Base-by-base conservation (phyloP, 306 rosid species). In the Ochetophila trinervis region DNA sequence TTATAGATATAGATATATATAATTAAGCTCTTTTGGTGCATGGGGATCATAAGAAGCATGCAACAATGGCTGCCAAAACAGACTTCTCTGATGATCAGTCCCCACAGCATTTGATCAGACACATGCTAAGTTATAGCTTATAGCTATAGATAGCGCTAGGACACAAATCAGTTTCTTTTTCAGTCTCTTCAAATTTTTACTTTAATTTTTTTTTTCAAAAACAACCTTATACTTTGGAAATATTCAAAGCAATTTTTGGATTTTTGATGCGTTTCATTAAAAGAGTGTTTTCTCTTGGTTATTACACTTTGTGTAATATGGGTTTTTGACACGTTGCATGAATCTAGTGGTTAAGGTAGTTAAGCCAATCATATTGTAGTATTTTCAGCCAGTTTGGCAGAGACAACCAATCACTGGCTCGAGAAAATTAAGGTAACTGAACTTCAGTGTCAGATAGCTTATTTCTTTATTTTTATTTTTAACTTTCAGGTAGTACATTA, bases 361-460 rank as follows among this genome's bases (percentile, higher is more conserved):
- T 19, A 22, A 74, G 49, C 81, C 79, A 74, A 75, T 82, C 71
- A 71, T 72, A 67, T 40, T 60, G 53, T 40, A 11, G 76, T 53
- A 61, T 71, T 60, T 63, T 54, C 71, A 66, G 86, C 74, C 76
- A 67, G 66, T 66, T 30, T 76, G 66, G 63, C 82, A 53, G 74
- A 69, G 60, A 30, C 49, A 64, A 30, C 80, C 80, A 73, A 76
- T 73, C 78, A 65, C 27, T 55, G 57, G 47, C 65, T 57, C 81
- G 79, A 71, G 21, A 57, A 67, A 54, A 65, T 78, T 80, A 64
- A 78, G 80, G 84, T 70, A 49, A 53, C 37, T 34, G 51, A 61
- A 47, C 50, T 56, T 45, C 27, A 8, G 53, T 55, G 76, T 36
- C 42, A 4, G n/a, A 36, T 32, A 44, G 63, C 10, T 45, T 11